Evolutionary conservation across 192 early-diverging fungal species (phyloP), one percentile per base, ranked within the genome.

Genomic region (Backusella macrospora): DNA sequence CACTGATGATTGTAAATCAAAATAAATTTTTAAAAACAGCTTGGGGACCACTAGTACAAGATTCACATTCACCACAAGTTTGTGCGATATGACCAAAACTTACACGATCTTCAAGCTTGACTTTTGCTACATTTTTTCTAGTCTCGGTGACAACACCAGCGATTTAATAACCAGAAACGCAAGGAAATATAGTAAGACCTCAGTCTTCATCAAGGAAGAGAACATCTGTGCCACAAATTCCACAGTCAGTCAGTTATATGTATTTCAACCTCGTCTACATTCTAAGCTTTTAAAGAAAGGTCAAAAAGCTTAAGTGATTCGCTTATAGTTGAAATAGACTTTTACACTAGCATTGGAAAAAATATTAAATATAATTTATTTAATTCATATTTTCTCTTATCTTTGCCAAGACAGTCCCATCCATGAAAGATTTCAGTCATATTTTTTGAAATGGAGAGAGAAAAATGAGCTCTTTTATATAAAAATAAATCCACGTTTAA

Each of bases 151-250:
- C 76, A 6, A 68, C 71, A 49, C 86, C 89, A 34, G 83, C 76
- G 62, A 90, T 80, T 46, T 90, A 84, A 70, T 90, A 86, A 15
- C 86, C 86, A 14, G 77, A 71, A 47, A 89, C 74, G 43, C 81
- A 70, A 42, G 83, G 82, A 21, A 80, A 83, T 23, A 37, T 13
- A 14, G 77, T 78, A 71, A 44, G 45, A 21, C 44, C 67, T 42
- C 62, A 65, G 52, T 85, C 91, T 0, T 73, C 72, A 73, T 85
- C 85, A 68, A 87, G 77, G 43, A 83, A 90, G 80, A 94, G 91
- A 40, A 92, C 68, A 78, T 96, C 94, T 5, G 89, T 88, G 44
- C 85, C 88, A 75, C 94, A 95, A 66, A 95, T 90, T 62, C 92
- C 91, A 64, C 89, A 90, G 81, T 90, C 84, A 18, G 65, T 73